Conservation (phyloP, 2,329 filamentous ascomycete species). For the Colletotrichum limetticola region DNA sequence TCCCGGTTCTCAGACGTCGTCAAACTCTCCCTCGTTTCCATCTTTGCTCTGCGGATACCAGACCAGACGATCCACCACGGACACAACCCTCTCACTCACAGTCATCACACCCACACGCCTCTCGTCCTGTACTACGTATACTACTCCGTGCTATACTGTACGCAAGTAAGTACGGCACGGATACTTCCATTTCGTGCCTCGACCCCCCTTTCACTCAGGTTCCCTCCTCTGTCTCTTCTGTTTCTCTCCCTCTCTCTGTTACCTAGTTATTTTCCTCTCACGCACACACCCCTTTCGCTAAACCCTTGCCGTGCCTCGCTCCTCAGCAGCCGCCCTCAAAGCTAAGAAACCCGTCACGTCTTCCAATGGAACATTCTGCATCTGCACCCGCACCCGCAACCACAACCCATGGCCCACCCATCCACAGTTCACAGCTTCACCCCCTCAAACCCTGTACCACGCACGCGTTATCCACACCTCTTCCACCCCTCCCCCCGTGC, state of each 20-base stretch:
- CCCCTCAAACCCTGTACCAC: not conserved
- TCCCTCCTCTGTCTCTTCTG: not conserved
- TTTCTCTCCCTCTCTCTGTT: conserved; percentile 4
- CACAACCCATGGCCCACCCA: not conserved
- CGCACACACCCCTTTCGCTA: conserved; percentile 2
- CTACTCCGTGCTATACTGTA: not conserved
- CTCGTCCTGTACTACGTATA: not conserved
- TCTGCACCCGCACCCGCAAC: not conserved
- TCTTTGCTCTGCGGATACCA: conserved; percentile 18
- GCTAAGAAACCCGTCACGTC: not conserved
- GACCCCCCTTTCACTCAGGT: not conserved
- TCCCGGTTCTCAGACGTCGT: conserved; percentile 26
- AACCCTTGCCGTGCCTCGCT: not conserved
- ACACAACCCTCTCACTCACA: conserved; percentile 29
- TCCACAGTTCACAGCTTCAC: not conserved
- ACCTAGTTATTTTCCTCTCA: not conserved
- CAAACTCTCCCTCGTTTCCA: conserved; percentile 26
- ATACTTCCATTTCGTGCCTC: not conserved
- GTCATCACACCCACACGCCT: not conserved
- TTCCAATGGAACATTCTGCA: not conserved
- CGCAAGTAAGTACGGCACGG: no score
- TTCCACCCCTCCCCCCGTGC: not conserved
- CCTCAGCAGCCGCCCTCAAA: conserved; percentile 8
- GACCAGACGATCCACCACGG: conserved; percentile 34
- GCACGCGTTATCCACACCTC: not conserved